Conservation (phyloP, 2,329 filamentous ascomycete species). For the Fonsecaea pugnacius region DNA sequence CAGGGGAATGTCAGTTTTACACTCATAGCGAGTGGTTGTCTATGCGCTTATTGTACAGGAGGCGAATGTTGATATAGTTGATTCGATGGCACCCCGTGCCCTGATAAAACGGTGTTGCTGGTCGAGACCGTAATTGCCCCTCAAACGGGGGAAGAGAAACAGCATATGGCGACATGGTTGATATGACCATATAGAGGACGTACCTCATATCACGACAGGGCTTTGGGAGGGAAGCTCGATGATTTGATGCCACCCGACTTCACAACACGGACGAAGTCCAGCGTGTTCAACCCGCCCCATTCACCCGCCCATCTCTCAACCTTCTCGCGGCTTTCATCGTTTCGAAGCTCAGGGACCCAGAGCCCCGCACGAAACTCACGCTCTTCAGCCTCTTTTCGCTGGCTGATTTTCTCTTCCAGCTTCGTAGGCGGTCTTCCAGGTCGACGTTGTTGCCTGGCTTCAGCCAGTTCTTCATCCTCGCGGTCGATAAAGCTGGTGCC, state of each 20-base stretch:
- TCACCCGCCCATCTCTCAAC: conserved; percentile 78
- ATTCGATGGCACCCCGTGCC: not conserved
- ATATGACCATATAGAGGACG: not conserved
- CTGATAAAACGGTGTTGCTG: not conserved
- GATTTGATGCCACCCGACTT: conserved; percentile 66
- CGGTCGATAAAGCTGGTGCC: conserved; percentile 45
- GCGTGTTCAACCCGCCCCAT: conserved; percentile 76
- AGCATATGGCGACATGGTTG: too few relatives aligned
- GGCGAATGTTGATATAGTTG: not conserved
- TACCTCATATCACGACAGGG: conserved; percentile 48
- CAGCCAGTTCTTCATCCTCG: conserved; percentile 45
- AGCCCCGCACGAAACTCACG: conserved; percentile 85
- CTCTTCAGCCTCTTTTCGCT: conserved; percentile 71
- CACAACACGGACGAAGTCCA: conserved; percentile 77
- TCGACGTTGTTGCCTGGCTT: conserved; percentile 69
- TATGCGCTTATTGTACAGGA: not conserved
- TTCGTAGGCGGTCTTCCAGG: conserved; percentile 78
- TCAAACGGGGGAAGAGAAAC: not conserved
- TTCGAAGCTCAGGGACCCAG: conserved; percentile 75
- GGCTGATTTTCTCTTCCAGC: conserved; percentile 75
- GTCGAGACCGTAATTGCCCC: not conserved
- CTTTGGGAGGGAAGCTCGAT: conserved; percentile 79
- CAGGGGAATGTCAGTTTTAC: not conserved
- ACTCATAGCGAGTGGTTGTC: not conserved
- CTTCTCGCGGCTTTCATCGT: conserved; percentile 65